Base-by-base conservation (phyloP, 768 basidiomycete species). In the Lentinula raphanica region DNA sequence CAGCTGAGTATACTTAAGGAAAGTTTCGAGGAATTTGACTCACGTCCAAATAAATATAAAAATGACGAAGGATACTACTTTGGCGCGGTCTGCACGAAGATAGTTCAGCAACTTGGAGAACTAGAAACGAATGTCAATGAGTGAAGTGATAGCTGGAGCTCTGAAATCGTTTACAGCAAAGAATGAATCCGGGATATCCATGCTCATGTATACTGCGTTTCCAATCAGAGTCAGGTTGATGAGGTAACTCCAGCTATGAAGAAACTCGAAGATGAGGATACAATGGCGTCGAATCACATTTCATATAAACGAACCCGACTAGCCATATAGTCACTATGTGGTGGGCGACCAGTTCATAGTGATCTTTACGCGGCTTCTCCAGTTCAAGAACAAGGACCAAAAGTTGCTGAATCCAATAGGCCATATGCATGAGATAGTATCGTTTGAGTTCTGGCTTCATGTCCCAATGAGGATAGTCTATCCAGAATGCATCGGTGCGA, bases 291-390 rank as follows among this genome's bases (percentile, higher is more conserved):
- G n/a, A 31, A 40, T 15, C n/a, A n/a, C n/a, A n/a, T 21, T 17
- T 44, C 17, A 29, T 2, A 23, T 21, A 44, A 32, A 32, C 54
- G 27, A 17, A 56, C 54, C 93, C 87, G 35, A 98, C 82, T 23
- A 98, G 79, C 94, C 94, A 99, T 12, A 98, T 78, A 0, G 97
- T 98, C 49, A 98, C 92, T 36, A 94, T 64, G 68, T 99, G 97
- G 68, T 99, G 97, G 0, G 81, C 81, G 19, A 97, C 82, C 13
- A 98, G 84, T 70, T 98, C 96, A 19, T 69, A 64, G 68, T 88
- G 94, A 69, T 99, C 97, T 69, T 91, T 93, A 54, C 97, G 83
- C 0, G 97, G 96, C 69, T 97, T 98, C 73, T 99, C 97, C 15
- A 99, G 80, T 46, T 86, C 76, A 9, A 95, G 80, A 3, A 89